These are phyloP conservation scores for Emmonsia crescens DNA, from an alignment of 2,329 filamentous ascomycete species.

Conservation along the genomic window DNA sequence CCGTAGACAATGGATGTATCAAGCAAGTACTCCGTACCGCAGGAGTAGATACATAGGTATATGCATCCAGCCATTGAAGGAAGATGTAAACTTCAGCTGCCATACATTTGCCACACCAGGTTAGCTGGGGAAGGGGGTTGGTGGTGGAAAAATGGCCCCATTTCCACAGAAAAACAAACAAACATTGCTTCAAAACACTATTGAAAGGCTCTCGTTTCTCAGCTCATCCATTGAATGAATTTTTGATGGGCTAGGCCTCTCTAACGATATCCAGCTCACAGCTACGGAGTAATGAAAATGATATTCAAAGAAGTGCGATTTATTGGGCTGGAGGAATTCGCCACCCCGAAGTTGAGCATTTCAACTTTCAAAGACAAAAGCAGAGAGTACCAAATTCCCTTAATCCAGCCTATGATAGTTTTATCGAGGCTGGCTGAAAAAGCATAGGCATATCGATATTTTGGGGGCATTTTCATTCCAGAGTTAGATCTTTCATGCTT, in stretches of 20 bases:
- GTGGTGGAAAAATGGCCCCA: not conserved
- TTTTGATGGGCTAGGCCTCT: not conserved
- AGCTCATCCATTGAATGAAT: not conserved
- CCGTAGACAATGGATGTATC: not conserved
- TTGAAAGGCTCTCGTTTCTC: not conserved
- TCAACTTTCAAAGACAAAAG: not conserved
- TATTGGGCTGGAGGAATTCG: not conserved
- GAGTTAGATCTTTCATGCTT: not conserved
- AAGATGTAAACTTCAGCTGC: not conserved
- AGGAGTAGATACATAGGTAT: not conserved
- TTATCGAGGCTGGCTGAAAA: not conserved
- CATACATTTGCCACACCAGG: not conserved
- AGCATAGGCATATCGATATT: not conserved
- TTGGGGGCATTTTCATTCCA: not conserved
- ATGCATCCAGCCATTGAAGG: not conserved
- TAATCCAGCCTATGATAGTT: not conserved
- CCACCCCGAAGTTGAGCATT: not conserved
- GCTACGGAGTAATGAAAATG: too few relatives aligned
- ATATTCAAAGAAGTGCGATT: not conserved
- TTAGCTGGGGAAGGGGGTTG: not conserved
- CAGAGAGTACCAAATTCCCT: not conserved
- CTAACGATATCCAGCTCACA: too few relatives aligned
- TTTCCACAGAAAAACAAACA: not conserved
- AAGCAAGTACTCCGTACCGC: not conserved
- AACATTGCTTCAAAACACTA: not conserved